Percentiles rank a stretch among this genome's conserved stretches.
Evolutionary conservation across 2,329 filamentous ascomycete genomes (phyloP).

Genomic region (Fonsecaea monophora): DNA sequence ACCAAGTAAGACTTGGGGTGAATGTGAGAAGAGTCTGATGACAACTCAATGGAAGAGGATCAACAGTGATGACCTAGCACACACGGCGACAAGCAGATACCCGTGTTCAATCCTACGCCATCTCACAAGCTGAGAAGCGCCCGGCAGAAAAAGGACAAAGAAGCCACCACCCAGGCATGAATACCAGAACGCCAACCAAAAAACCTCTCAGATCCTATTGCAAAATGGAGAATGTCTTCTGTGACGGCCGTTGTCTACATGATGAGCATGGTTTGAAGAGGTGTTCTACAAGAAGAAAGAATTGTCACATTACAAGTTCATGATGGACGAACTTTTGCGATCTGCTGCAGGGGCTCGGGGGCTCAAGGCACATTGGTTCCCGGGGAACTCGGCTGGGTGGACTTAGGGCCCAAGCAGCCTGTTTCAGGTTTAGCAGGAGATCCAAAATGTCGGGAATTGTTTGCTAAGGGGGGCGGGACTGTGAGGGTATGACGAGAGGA

Average conservation of each 20-base stretch:
- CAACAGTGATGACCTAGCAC: conserved; percentile 8
- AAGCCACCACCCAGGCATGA: conserved; percentile 16
- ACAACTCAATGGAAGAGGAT: neutral
- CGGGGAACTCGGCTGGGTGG: conserved; percentile 24
- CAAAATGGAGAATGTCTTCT: conserved; percentile 9
- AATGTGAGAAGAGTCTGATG: neutral
- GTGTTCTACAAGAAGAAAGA: conserved; percentile 5
- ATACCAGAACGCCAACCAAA: conserved; percentile 21
- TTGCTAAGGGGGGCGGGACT: neutral
- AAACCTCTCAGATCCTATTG: conserved; percentile 9
- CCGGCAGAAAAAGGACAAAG: conserved; percentile 9
- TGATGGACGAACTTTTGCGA: conserved; percentile 16
- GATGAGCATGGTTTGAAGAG: conserved; percentile 3
- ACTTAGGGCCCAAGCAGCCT: conserved; percentile 21
- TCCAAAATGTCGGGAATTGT: conserved; percentile 16
- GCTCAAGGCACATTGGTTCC: conserved; percentile 6
- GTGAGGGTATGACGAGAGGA: neutral
- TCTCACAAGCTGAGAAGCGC: conserved; percentile 9
- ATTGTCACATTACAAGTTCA: conserved; percentile 2
- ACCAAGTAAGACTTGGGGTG: neutral
- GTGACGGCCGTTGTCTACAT: conserved; percentile 1
- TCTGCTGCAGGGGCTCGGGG: conserved; percentile 30
- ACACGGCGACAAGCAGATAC: conserved; percentile 17
- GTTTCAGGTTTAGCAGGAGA: conserved; percentile 24
- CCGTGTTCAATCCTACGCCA: neutral